Evolutionary conservation across 73 alveolate species (phyloP).

Genomic region (Paraurostyla sp.): DNA sequence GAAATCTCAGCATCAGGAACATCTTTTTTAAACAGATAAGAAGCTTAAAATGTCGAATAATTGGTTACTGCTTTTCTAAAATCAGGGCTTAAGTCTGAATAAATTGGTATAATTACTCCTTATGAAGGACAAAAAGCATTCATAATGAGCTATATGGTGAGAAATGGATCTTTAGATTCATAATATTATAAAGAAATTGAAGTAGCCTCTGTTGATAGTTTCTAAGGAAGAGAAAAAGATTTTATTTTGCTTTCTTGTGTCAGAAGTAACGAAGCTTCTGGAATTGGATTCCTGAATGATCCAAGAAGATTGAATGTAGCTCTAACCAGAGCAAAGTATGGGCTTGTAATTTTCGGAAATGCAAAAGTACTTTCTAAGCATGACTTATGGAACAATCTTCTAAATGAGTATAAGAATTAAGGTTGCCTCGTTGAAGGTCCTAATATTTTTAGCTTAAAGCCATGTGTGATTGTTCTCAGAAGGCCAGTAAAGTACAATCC

Average conservation of each 20-base stretch:
- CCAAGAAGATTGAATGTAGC: slow-evolving; percentile 99
- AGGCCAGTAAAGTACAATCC: slow-evolving; percentile 81
- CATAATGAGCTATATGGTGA: slow-evolving; percentile 87
- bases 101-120: slow-evolving; percentile 99
- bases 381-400: slow-evolving; percentile 94
- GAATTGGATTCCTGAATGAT: slow-evolving; percentile 98
- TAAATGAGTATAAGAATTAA: slow-evolving; percentile 96
- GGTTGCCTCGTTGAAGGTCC: slow-evolving; percentile 98
- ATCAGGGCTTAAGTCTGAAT: slow-evolving; percentile 94
- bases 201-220: slow-evolving; percentile 99
- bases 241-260: slow-evolving; percentile 99
- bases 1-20: slow-evolving; percentile 99
- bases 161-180: slow-evolving; percentile 80
- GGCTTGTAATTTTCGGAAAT: slow-evolving; percentile 98
- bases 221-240: slow-evolving; percentile 99
- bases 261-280: slow-evolving; percentile 95
- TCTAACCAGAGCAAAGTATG: slow-evolving; percentile 99
- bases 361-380: slow-evolving; percentile 89
- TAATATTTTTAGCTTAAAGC: slow-evolving; percentile 73
- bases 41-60: slow-evolving; percentile 96
- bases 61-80: slow-evolving; percentile 92
- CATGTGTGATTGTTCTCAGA: slow-evolving; percentile 74
- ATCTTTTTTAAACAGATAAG: slow-evolving; percentile 97
- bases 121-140: slow-evolving; percentile 99
- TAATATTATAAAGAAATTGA: slow-evolving; percentile 90